A percentile compares a stretch with the other conserved stretches of the same genome.
These are phyloP conservation scores for Elsinoe batatas DNA, from an alignment of 2,329 filamentous ascomycete species.

Conservation along the genomic window DNA sequence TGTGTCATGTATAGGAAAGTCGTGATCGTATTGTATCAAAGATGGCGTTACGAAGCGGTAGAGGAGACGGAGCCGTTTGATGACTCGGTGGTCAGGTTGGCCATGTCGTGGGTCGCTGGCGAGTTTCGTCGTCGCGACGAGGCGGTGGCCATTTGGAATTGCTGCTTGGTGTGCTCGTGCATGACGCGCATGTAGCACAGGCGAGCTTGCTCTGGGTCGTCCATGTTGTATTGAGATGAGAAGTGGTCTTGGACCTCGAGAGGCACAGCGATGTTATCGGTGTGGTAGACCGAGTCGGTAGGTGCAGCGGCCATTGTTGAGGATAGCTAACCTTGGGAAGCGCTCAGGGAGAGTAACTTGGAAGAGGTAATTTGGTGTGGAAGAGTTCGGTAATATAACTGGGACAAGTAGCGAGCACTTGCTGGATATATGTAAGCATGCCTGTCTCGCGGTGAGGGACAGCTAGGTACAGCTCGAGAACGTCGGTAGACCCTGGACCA, in stretches of 20 bases:
- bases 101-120: conserved; percentile 17
- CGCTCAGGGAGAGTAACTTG: background rate
- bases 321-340: background rate
- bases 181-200: conserved; percentile 36
- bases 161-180: conserved; percentile 42
- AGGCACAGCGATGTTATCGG: conserved; percentile 32
- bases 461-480: conserved; percentile 7
- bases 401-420: background rate
- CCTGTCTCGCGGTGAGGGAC: background rate
- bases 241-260: conserved; percentile 36
- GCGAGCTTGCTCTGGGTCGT: conserved; percentile 32
- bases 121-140: conserved; percentile 35
- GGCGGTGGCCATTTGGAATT: conserved; percentile 36
- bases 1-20: background rate
- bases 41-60: background rate
- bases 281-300: conserved; percentile 28
- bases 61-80: conserved; percentile 4
- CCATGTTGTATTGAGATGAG: conserved; percentile 34
- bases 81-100: conserved; percentile 19
- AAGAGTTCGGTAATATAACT: background rate
- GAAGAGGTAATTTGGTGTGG: background rate
- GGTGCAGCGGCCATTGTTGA: conserved; percentile 20
- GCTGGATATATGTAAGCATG: conserved; percentile 12
- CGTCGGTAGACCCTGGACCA: conserved; percentile 17
- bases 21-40: background rate